These are phyloP conservation scores for Euphorbia corollata DNA, from an alignment of 441 rosid genomes.

Conservation along the genomic window DNA sequence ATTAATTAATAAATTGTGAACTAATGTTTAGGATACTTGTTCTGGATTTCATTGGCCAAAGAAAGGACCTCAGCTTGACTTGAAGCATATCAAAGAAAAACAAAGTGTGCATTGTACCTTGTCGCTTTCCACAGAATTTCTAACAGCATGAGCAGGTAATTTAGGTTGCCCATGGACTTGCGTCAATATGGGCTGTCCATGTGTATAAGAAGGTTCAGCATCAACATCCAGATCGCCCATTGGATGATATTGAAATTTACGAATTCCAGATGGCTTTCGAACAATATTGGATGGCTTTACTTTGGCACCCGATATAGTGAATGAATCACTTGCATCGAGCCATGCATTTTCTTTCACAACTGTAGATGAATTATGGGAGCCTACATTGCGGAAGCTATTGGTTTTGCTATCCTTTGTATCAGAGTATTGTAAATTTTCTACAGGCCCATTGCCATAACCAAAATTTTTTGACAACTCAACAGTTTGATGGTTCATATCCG, in stretches of 20 bases:
- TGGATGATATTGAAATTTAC: conserved; percentile 83
- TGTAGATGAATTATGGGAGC: conserved; percentile 28
- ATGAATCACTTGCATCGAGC: conserved; percentile 42
- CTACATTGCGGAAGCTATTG: conserved; percentile 33
- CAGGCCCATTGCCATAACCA: conserved; percentile 27
- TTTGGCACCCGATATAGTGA: conserved; percentile 36
- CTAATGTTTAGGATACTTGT: conserved; percentile 2
- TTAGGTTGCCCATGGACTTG: conserved; percentile 43
- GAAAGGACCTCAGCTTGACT: background rate
- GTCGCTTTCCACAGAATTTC: conserved; percentile 33
- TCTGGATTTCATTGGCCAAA: background rate
- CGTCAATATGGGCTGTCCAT: conserved; percentile 28
- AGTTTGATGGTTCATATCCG: conserved; percentile 32
- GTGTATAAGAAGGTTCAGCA: conserved; percentile 35
- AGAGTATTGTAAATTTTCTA: conserved; percentile 27
- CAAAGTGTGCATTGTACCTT: conserved; percentile 32
- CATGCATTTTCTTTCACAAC: conserved; percentile 32
- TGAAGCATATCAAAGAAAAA: background rate
- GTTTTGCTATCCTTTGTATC: conserved; percentile 33
- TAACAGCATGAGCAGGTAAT: conserved; percentile 32
- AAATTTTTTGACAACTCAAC: conserved; percentile 41
- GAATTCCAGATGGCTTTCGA: conserved; percentile 41
- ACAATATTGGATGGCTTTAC: conserved; percentile 38
- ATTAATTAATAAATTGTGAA: conserved; percentile 19
- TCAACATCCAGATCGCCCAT: conserved; percentile 68